A percentile compares a stretch with the other conserved stretches of the same genome.
Conservation (phyloP, 805 yeast species). For the Ascoidea rubescens region DNA sequence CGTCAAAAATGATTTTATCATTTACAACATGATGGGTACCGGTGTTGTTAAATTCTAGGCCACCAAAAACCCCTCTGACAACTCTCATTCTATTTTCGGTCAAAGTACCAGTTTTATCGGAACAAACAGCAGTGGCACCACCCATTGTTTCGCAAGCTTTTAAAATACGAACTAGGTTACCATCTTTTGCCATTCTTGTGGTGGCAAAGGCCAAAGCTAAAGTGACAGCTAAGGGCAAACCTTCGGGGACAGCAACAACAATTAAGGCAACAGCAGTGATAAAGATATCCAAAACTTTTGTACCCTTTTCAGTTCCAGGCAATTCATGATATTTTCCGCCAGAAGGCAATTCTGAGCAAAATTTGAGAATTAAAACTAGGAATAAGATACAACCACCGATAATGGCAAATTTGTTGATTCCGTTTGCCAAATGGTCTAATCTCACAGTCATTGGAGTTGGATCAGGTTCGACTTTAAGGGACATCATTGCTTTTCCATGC, state of each 20-base stretch:
- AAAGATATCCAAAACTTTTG: conserved; percentile 67
- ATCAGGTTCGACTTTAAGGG: conserved; percentile 63
- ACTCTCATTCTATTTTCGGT: conserved; percentile 92
- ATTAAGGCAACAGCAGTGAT: conserved; percentile 87
- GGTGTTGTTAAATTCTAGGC: conserved; percentile 30
- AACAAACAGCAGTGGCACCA: conserved; percentile 91
- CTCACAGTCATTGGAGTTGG: conserved; percentile 83
- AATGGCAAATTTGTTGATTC: conserved; percentile 89
- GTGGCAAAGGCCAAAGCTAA: conserved; percentile 96
- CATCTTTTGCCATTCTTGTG: conserved; percentile 94
- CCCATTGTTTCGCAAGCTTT: conserved; percentile 98
- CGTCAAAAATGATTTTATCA: conserved; percentile 2
- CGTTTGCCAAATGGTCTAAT: conserved; percentile 72
- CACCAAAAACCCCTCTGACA: conserved; percentile 62
- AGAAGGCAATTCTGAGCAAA: conserved; percentile 45
- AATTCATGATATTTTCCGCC: conserved; percentile 30
- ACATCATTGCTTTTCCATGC: conserved; percentile 83
- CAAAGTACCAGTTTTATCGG: conserved; percentile 95
- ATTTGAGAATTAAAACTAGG: conserved; percentile 64
- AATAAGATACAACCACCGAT: conserved; percentile 76
- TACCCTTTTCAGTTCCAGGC: conserved; percentile 65
- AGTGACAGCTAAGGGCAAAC: conserved; percentile 94
- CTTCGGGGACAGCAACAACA: conserved; percentile 99
- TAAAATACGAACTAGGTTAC: conserved; percentile 86
- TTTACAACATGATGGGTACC: conserved; percentile 6